These are phyloP conservation scores for Xylariaceae sp. DNA, from an alignment of 2,329 filamentous ascomycete species.

Conservation along the genomic window DNA sequence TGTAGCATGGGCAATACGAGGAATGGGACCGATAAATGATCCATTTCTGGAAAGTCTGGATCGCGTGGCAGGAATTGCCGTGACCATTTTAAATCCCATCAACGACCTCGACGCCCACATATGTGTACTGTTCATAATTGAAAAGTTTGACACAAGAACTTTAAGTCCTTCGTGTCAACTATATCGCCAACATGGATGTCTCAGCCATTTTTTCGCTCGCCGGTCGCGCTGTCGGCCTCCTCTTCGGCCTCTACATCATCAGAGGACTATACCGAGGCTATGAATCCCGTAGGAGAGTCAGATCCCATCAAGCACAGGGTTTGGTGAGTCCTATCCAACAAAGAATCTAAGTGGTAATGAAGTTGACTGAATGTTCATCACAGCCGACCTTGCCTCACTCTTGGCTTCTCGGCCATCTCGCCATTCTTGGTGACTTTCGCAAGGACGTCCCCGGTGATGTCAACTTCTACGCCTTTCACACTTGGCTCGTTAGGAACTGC, in stretches of 20 bases:
- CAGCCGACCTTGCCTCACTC: slow-evolving; percentile 30
- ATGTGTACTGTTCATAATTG: no score
- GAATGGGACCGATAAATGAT: no score
- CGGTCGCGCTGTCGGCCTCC: slow-evolving; percentile 16
- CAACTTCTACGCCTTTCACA: slow-evolving; percentile 24
- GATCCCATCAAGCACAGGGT: slow-evolving; percentile 22
- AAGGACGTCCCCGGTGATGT: slow-evolving; percentile 23
- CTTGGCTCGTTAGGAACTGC: slow-evolving; percentile 24
- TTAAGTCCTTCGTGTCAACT: no score
- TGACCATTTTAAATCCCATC: no score
- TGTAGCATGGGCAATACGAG: no score
- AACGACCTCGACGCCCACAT: no score
- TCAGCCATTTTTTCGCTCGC: slow-evolving; percentile 9
- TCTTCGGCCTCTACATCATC: slow-evolving; percentile 13
- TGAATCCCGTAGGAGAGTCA: slow-evolving; percentile 16
- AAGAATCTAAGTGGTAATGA: not conserved
- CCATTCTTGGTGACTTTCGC: slow-evolving; percentile 23
- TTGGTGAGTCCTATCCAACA: slow-evolving; percentile 20
- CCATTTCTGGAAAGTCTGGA: no score
- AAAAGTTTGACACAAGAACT: no score
- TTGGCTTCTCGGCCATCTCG: slow-evolving; percentile 24
- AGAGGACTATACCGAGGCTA: slow-evolving; percentile 26
- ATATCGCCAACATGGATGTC: slow-evolving; percentile 8
- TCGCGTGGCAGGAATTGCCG: no score
- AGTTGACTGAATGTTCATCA: slow-evolving; percentile 12